A percentile compares a stretch with the other conserved stretches of the same genome.
Conservation (phyloP, 78 protist genomes). For the Monosiga brevicollis region DNA sequence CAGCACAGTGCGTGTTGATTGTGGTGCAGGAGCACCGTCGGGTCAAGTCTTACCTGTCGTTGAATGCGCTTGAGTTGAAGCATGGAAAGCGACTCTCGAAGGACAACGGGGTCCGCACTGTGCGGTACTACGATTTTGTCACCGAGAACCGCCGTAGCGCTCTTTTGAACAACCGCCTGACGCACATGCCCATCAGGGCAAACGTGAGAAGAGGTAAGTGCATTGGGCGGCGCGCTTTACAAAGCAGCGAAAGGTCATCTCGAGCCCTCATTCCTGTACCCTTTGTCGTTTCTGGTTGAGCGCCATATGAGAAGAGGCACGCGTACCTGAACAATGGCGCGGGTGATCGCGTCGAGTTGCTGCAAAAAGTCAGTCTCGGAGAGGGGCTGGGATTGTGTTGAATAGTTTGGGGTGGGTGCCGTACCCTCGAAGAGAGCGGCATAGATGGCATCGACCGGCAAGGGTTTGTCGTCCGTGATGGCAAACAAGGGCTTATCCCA, state of each 20-base stretch:
- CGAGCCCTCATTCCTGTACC: too few relatives aligned
- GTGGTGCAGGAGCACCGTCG: neutral
- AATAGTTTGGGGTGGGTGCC: neutral
- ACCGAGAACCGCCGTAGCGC: neutral
- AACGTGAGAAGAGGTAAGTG: too few relatives aligned
- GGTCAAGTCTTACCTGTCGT: too few relatives aligned
- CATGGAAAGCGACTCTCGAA: neutral
- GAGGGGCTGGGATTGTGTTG: neutral
- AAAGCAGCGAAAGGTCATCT: too few relatives aligned
- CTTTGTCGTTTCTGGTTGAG: too few relatives aligned
- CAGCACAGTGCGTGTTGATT: neutral
- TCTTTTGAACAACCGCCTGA: neutral
- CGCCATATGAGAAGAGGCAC: too few relatives aligned
- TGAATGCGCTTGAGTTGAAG: neutral
- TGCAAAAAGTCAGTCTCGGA: neutral
- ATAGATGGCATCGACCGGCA: neutral
- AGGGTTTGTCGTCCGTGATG: neutral
- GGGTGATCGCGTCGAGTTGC: conserved; percentile 1
- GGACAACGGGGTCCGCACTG: too few relatives aligned
- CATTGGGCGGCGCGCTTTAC: too few relatives aligned
- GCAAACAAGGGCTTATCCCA: conserved; percentile 59
- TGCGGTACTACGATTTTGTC: too few relatives aligned
- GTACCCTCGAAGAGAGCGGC: neutral
- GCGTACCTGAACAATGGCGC: neutral
- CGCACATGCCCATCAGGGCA: too few relatives aligned